Conservation (phyloP, 2,329 filamentous ascomycete genomes). For the Pseudovirgaria hyperparasitica region DNA sequence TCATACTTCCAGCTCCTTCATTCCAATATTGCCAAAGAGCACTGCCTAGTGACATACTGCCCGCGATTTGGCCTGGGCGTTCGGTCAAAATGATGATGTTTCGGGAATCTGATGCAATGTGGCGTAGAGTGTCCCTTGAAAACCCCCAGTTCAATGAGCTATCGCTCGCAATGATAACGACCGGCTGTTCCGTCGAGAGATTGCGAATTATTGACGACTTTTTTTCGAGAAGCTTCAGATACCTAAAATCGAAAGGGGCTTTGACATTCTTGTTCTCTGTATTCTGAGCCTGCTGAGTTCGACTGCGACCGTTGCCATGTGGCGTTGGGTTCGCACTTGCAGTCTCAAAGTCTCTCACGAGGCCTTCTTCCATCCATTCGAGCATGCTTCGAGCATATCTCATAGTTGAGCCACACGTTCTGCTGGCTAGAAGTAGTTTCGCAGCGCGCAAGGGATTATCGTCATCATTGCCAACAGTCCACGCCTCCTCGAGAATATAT, state of each 20-base stretch:
- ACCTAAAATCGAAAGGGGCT: slow-evolving; percentile 81
- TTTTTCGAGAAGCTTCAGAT: slow-evolving; percentile 71
- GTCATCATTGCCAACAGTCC: slow-evolving; percentile 35
- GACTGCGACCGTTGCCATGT: slow-evolving; percentile 16
- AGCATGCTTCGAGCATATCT: slow-evolving; percentile 88
- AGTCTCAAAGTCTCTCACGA: slow-evolving; percentile 82
- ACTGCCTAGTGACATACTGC: slow-evolving; percentile 40
- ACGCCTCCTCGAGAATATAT: slow-evolving; percentile 85
- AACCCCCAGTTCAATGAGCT: slow-evolving; percentile 90
- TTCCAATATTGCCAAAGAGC: slow-evolving; percentile 56
- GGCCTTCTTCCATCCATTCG: slow-evolving; percentile 97
- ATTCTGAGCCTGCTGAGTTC: slow-evolving; percentile 26
- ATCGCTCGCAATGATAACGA: slow-evolving; percentile 85
- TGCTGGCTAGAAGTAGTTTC: slow-evolving; percentile 69
- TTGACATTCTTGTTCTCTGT: slow-evolving; percentile 37
- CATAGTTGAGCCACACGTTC: slow-evolving; percentile 78
- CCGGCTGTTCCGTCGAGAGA: slow-evolving; percentile 38
- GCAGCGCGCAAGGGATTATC: slow-evolving; percentile 35
- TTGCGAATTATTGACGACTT: slow-evolving; percentile 68
- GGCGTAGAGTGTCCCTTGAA: slow-evolving; percentile 65
- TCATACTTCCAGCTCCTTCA: slow-evolving; percentile 14
- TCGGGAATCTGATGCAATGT: slow-evolving; percentile 59
- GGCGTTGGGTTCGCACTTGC: slow-evolving; percentile 27
- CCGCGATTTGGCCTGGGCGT: slow-evolving; percentile 35
- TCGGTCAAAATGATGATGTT: slow-evolving; percentile 87